These are phyloP conservation scores for Geosmithia flava DNA, from an alignment of 2,329 filamentous ascomycete genomes.

Conservation along the genomic window DNA sequence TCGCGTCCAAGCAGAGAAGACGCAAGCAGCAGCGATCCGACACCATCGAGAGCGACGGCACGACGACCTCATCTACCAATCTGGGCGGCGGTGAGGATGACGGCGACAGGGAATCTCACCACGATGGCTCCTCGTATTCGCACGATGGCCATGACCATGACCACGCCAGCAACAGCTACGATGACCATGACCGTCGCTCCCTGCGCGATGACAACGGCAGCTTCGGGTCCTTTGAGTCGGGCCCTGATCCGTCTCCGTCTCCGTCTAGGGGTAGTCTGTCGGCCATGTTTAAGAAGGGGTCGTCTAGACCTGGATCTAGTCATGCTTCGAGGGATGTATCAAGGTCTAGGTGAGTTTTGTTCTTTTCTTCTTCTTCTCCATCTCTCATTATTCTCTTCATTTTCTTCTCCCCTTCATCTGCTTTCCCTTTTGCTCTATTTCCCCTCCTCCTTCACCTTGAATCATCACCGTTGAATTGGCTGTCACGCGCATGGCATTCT, in stretches of 20 bases:
- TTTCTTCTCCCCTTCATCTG: too few species aligned
- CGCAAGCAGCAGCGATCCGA: constrained; percentile 29
- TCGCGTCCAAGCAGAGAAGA: constrained; percentile 31
- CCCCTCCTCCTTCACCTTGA: not conserved
- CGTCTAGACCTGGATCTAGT: not conserved
- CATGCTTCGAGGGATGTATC: not conserved
- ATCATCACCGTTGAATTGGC: too few species aligned
- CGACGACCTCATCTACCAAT: constrained; percentile 14
- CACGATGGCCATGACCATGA: not conserved
- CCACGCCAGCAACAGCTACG: not conserved
- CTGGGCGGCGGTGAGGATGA: constrained; percentile 17
- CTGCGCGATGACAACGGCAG: constrained; percentile 8
- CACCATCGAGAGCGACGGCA: constrained; percentile 16
- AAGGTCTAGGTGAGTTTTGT: constrained; percentile 1
- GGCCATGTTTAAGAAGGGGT: not conserved
- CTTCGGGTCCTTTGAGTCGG: constrained; percentile 20
- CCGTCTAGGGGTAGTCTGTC: not conserved
- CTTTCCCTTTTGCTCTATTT: too few species aligned
- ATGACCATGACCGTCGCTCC: not conserved
- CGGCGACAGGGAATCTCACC: too few species aligned
- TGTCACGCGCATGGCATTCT: too few species aligned
- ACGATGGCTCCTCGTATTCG: too few species aligned
- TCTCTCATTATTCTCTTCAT: not conserved
- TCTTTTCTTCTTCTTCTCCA: not conserved
- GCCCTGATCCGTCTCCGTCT: constrained; percentile 12